Evolutionary conservation across 225 moss, liverwort and hornwort species (phyloP).

Genomic region (Pleurozium schreberi): DNA sequence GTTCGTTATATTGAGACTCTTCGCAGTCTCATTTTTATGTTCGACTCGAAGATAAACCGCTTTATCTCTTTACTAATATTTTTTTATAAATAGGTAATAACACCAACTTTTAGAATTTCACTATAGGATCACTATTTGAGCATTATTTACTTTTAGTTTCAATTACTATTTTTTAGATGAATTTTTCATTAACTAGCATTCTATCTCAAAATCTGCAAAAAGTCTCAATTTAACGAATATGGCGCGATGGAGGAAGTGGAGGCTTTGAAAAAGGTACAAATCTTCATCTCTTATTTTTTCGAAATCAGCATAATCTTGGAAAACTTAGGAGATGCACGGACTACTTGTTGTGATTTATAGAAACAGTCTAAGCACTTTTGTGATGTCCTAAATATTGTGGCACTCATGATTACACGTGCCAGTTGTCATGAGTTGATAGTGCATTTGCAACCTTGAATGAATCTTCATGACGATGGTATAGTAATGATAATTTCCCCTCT

Average conservation of each 20-base stretch:
- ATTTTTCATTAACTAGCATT: no score
- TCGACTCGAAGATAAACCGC: no score
- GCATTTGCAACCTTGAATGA: not conserved
- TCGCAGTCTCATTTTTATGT: no score
- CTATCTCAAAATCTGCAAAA: no score
- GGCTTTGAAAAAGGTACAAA: conserved; percentile 63
- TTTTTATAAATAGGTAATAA: no score
- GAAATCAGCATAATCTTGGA: not conserved
- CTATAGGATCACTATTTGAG: no score
- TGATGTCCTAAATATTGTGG: not conserved
- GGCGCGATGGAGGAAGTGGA: conserved; percentile 91
- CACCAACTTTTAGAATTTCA: no score
- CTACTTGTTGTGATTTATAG: not conserved
- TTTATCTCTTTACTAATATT: no score
- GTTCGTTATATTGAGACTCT: no score
- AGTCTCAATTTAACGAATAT: no score
- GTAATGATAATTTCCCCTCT: not conserved
- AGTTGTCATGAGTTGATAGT: not conserved
- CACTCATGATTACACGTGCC: not conserved
- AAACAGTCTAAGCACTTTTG: not conserved
- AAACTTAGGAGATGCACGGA: not conserved
- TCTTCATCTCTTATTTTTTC: not conserved
- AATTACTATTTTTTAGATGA: no score
- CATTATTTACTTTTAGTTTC: no score
- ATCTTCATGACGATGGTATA: not conserved